phyloP scores from a whole-genome alignment of 2,329 filamentous ascomycete species.

The Stachybotrys elegans region DNA sequence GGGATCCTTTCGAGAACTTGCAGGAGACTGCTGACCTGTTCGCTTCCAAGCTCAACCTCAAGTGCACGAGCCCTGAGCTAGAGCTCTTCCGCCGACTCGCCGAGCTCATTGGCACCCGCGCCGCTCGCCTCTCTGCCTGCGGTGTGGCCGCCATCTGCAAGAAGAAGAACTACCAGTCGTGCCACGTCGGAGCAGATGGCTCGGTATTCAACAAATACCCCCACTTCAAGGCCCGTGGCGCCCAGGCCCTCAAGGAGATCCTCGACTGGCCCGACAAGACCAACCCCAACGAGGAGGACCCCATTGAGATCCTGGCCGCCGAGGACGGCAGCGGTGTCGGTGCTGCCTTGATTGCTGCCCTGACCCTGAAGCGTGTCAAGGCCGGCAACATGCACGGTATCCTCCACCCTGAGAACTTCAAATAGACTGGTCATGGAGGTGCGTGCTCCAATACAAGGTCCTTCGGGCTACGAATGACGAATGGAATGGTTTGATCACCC shows the following conservation, averaged over 20 bases:
- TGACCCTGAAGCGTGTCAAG: slow-evolving; percentile 61
- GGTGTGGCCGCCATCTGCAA: slow-evolving; percentile 94
- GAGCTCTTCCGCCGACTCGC: slow-evolving; percentile 85
- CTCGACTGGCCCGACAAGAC: slow-evolving; percentile 82
- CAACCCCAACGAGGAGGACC: slow-evolving; percentile 69
- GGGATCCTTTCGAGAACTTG: slow-evolving; percentile 93
- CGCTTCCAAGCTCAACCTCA: slow-evolving; percentile 67
- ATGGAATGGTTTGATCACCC: no score
- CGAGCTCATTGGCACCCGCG: slow-evolving; percentile 91
- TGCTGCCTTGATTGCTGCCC: slow-evolving; percentile 82
- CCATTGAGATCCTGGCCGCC: slow-evolving; percentile 79
- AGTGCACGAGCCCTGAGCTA: slow-evolving; percentile 69
- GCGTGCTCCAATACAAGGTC: no score
- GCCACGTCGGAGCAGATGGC: slow-evolving; percentile 94
- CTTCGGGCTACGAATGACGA: no score
- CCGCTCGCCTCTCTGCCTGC: slow-evolving; percentile 87
- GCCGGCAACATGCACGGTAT: slow-evolving; percentile 60
- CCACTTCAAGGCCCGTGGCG: slow-evolving; percentile 91
- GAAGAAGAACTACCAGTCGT: slow-evolving; percentile 85
- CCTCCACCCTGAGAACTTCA: slow-evolving; percentile 59
- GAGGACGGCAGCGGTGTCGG: slow-evolving; percentile 98
- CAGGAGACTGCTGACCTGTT: slow-evolving; percentile 84
- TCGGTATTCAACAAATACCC: slow-evolving; percentile 99
- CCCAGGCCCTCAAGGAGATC: slow-evolving; percentile 86
- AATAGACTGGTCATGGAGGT: no score